phyloP scores from a whole-genome alignment of 1,139 yeast species.

The Eremothecium cymbalariae region DNA sequence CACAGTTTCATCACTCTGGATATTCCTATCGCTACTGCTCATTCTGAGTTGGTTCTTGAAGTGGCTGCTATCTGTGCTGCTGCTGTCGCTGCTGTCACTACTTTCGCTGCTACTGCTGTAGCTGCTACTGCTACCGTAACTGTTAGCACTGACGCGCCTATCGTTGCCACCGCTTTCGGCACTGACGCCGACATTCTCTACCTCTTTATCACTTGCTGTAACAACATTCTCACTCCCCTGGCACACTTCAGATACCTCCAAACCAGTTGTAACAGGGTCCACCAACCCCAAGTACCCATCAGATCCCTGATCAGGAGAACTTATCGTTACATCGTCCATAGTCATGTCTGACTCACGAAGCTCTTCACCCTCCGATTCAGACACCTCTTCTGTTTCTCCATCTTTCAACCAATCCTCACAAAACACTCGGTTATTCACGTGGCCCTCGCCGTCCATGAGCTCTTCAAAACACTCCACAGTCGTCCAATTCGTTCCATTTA shows the following conservation, averaged over 20 bases:
- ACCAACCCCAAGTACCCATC: not conserved
- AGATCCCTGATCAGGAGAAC: conserved; percentile 1
- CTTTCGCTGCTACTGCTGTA: not conserved
- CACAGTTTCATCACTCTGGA: no score
- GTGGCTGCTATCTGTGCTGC: conserved; percentile 1
- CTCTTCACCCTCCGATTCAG: not conserved
- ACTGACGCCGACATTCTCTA: no score
- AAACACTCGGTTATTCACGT: conserved; percentile 14
- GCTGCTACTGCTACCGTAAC: not conserved
- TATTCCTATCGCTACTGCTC: no score
- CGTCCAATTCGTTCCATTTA: conserved; percentile 20
- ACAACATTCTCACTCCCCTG: no score
- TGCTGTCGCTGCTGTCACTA: conserved; percentile 1
- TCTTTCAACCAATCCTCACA: conserved; percentile 9
- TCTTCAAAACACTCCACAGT: conserved; percentile 20
- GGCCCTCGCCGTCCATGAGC: conserved; percentile 16
- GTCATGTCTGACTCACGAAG: conserved; percentile 4
- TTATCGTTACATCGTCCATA: conserved; percentile 3
- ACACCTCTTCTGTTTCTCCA: not conserved
- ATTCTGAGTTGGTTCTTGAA: not conserved
- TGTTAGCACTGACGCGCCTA: not conserved
- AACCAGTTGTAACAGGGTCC: not conserved
- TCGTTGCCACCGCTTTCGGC: no score
- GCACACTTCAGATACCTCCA: no score
- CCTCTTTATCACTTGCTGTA: no score